phyloP scores from a whole-genome alignment of 805 yeast species.

The Myxozyma mucilagina region DNA sequence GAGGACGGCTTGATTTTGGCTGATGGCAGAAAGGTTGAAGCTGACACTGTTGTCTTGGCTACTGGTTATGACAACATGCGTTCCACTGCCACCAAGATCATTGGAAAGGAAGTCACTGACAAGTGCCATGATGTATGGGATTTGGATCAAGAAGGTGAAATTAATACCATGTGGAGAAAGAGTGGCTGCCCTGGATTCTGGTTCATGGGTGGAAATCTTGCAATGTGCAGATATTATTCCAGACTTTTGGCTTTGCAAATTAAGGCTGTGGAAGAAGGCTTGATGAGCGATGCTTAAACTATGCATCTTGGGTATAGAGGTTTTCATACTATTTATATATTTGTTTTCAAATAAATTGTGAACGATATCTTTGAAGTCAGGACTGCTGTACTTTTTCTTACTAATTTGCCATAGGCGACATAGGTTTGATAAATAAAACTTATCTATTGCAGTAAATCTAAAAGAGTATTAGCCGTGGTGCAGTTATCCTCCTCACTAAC shows the following conservation, averaged over 20 bases:
- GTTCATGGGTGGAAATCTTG: constrained; percentile 48
- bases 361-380: too few relatives aligned
- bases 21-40: constrained; percentile 43
- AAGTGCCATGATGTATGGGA: constrained; percentile 46
- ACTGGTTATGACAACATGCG: constrained; percentile 49
- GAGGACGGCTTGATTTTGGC: constrained; percentile 43
- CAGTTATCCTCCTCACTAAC: not conserved
- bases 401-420: too few relatives aligned
- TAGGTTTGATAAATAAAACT: not conserved
- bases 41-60: constrained; percentile 47
- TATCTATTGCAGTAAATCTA: not conserved
- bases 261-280: constrained; percentile 38
- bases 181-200: constrained; percentile 47
- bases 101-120: constrained; percentile 44
- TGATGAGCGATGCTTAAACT: constrained; percentile 9
- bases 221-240: constrained; percentile 44
- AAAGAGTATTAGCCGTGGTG: not conserved
- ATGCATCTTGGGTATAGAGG: not conserved
- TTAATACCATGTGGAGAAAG: constrained; percentile 44
- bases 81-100: constrained; percentile 45
- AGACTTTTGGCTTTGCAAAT: constrained; percentile 46
- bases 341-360: too few relatives aligned
- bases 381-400: too few relatives aligned
- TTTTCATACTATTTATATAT: too few relatives aligned
- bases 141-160: constrained; percentile 47